Evolutionary conservation across 1,284 basidiomycete species (phyloP).

Genomic region (Moesziomyces sp.): DNA sequence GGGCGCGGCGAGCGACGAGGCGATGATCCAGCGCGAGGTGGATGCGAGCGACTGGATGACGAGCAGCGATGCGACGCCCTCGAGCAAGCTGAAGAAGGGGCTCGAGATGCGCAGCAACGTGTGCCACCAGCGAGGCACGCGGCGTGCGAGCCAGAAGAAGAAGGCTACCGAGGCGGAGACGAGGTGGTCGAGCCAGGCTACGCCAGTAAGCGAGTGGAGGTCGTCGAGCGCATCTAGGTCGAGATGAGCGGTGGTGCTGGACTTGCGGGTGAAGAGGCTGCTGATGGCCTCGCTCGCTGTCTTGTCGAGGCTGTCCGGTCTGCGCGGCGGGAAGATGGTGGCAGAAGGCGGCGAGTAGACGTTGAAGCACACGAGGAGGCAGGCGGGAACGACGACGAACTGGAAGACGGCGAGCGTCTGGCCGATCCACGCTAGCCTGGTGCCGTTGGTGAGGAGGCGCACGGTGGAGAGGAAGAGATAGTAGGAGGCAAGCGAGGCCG

Average conservation of each 20-base stretch:
- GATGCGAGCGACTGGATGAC: conserved; percentile 64
- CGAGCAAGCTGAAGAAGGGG: conserved; percentile 65
- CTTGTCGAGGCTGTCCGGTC: conserved; percentile 20
- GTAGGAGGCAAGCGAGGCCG: conserved; percentile 63
- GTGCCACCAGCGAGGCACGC: conserved; percentile 63
- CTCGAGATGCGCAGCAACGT: conserved; percentile 58
- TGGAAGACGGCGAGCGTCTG: conserved; percentile 59
- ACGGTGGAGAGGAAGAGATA: conserved; percentile 62
- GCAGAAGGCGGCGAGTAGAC: conserved; percentile 61
- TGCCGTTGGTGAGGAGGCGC: conserved; percentile 45
- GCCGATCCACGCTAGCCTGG: conserved; percentile 54
- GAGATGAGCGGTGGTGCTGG: background rate
- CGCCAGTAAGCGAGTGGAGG: conserved; percentile 27
- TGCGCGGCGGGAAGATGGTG: conserved; percentile 40
- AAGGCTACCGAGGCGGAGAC: conserved; percentile 32
- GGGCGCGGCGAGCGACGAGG: conserved; percentile 78
- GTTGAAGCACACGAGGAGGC: conserved; percentile 62
- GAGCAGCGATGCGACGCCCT: conserved; percentile 64
- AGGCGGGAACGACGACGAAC: conserved; percentile 62
- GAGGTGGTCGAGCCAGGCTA: conserved; percentile 17
- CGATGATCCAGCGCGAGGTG: conserved; percentile 61
- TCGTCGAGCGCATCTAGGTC: conserved; percentile 11
- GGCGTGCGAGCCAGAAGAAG: conserved; percentile 53
- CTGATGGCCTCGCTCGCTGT: conserved; percentile 31
- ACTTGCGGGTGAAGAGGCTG: conserved; percentile 21